phyloP scores from a whole-genome alignment of 331 rosid species.

The Quercus tomentella region DNA sequence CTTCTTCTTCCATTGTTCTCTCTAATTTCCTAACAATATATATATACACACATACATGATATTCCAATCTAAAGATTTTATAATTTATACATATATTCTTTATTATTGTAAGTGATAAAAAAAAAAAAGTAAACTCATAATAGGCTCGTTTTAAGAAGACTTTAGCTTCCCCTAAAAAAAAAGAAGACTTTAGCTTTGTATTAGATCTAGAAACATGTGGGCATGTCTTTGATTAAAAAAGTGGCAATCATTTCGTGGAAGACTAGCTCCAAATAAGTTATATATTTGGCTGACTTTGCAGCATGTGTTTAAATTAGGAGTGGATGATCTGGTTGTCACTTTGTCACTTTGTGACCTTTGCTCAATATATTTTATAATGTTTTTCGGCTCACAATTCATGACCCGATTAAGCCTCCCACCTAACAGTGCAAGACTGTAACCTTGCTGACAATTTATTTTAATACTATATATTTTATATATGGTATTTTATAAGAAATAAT shows the following conservation, averaged over 20 bases:
- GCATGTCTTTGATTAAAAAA: neutral
- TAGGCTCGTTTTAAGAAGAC: neutral
- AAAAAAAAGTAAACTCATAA: too few relatives aligned
- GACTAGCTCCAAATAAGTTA: conserved; percentile 2
- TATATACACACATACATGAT: too few relatives aligned
- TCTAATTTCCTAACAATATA: too few relatives aligned
- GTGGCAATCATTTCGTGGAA: conserved; percentile 6
- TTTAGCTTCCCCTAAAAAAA: too few relatives aligned
- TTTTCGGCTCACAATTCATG: neutral
- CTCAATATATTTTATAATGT: neutral
- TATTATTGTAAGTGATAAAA: too few relatives aligned
- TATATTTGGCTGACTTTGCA: conserved; percentile 24
- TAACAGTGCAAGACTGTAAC: neutral
- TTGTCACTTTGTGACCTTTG: neutral
- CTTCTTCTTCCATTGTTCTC: too few relatives aligned
- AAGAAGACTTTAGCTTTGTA: conserved; percentile 2
- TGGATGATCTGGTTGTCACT: neutral
- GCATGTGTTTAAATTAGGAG: neutral
- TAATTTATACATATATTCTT: too few relatives aligned
- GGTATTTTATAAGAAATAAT: too few relatives aligned
- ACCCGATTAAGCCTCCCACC: neutral
- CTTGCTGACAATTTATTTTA: neutral
- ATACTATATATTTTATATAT: too few relatives aligned
- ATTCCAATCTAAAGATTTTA: too few relatives aligned
- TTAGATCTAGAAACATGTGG: too few relatives aligned